These are phyloP conservation scores for Yamadazyma epiphylla DNA, from an alignment of 1,139 yeast species.

Conservation along the genomic window DNA sequence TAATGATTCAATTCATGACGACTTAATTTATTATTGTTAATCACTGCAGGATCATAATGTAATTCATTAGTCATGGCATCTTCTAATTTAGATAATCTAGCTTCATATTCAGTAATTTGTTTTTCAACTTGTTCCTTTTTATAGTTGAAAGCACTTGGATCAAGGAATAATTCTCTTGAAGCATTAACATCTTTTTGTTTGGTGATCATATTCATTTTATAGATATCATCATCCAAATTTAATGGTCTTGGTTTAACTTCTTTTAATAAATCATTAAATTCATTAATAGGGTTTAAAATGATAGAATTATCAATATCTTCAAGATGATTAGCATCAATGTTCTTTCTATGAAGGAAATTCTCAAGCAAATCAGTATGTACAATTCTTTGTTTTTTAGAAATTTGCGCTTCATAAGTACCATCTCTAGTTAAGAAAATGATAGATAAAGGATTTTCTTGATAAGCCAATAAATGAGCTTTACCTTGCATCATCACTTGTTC, in stretches of 20 bases:
- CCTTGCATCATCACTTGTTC: slow-evolving; percentile 29
- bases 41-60: slow-evolving; percentile 14
- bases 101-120: slow-evolving; percentile 19
- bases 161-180: slow-evolving; percentile 12
- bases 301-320: slow-evolving; percentile 14
- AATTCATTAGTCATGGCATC: slow-evolving; percentile 25
- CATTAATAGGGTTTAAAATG: slow-evolving; percentile 15
- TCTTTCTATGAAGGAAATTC: slow-evolving; percentile 18
- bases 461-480: slow-evolving; percentile 40
- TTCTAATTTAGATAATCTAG: slow-evolving; percentile 14
- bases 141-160: slow-evolving; percentile 19
- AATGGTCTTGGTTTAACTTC: slow-evolving; percentile 12
- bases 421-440: slow-evolving; percentile 37
- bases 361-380: slow-evolving; percentile 24
- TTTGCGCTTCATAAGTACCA: slow-evolving; percentile 31
- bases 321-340: slow-evolving; percentile 14
- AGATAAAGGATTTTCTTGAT: slow-evolving; percentile 41
- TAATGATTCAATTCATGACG: slow-evolving; percentile 17
- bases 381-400: slow-evolving; percentile 16
- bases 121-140: slow-evolving; percentile 13
- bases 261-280: slow-evolving; percentile 11
- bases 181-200: slow-evolving; percentile 11
- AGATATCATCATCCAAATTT: slow-evolving; percentile 17
- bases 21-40: slow-evolving; percentile 8
- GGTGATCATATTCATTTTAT: slow-evolving; percentile 16